Evolutionary conservation across 768 basidiomycete genomes (phyloP), one percentile per base, ranked within the genome.

Genomic region (Lactarius evosmus): DNA sequence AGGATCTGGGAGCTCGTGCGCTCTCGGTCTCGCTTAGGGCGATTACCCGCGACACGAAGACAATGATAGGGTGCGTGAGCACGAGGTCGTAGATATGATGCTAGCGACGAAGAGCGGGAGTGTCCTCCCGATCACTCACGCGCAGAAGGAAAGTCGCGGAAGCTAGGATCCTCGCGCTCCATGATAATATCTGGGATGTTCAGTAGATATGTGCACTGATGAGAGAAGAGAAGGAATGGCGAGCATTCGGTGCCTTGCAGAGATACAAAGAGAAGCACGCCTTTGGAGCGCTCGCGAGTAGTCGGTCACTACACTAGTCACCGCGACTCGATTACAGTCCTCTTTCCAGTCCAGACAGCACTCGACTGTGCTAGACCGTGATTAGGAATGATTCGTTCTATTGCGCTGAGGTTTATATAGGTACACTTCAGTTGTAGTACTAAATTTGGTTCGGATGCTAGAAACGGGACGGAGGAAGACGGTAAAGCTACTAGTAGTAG

Each of bases 1-100:
- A 50, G 71, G 62, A 27, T 70, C 72, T 29, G 72, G 72, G 16
- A 73, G 66, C 29, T 70, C 66, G 7, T 67, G 53, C 12, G 68
- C 60, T 56, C 69, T 66, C 16, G 69, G 56, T 59, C 65, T 69
- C 38, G 72, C 71, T 73, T 66, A n/a, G 33, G 14, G 46, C n/a
- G 32, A 34, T 19, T 36, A 30, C 29, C 55, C n/a, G 19, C 17
- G 27, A 32, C 30, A 49, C 53, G 33, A 36, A 27, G 36, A 36
- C 19, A 29, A 62, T 56, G 16, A 62, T 27, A 34, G 29, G 50
- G 41, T 57, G 22, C 17, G 53, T 59, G 58, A 60, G 58, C 46
- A 6, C 34, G 50, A 52, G 12, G 40, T 51, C n/a, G 49, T 12
- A 11, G 29, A 44, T 40, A 46, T 53, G 22, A 62, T 56, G 40